phyloP scores from a whole-genome alignment of 208 protist genomes.

The Endotrypanum monterogeii region DNA sequence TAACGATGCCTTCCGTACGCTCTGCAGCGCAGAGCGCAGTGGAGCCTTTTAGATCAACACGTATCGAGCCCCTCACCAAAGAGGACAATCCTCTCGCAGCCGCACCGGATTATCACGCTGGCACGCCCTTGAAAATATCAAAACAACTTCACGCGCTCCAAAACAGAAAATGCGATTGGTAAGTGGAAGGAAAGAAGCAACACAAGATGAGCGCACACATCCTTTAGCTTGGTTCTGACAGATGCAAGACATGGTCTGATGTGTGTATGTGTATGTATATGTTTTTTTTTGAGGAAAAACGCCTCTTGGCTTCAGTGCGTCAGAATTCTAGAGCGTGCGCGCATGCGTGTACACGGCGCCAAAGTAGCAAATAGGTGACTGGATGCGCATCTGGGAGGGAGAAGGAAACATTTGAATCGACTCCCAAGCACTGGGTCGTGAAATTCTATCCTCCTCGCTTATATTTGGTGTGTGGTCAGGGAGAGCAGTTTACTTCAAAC shows the following conservation, averaged over 20 bases:
- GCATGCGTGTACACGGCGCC: background rate
- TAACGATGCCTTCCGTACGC: background rate
- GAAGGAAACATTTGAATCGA: background rate
- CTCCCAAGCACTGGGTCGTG: background rate
- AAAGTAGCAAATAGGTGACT: background rate
- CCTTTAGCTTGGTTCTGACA: background rate
- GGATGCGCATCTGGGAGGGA: background rate
- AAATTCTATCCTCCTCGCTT: background rate
- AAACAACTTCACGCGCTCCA: background rate
- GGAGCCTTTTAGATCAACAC: background rate
- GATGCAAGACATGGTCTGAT: background rate
- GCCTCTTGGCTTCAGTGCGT: no score
- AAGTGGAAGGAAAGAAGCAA: background rate
- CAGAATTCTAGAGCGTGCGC: no score
- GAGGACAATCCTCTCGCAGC: background rate
- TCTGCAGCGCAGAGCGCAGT: background rate
- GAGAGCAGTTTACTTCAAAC: background rate
- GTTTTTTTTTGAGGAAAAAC: background rate
- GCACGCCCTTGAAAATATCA: background rate
- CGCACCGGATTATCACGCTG: background rate
- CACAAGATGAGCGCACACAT: background rate
- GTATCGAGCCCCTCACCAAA: background rate
- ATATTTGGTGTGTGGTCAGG: background rate
- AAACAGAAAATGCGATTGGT: background rate
- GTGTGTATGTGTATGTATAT: no score